phyloP scores from a whole-genome alignment of 331 rosid genomes.

The Ulmus americana region DNA sequence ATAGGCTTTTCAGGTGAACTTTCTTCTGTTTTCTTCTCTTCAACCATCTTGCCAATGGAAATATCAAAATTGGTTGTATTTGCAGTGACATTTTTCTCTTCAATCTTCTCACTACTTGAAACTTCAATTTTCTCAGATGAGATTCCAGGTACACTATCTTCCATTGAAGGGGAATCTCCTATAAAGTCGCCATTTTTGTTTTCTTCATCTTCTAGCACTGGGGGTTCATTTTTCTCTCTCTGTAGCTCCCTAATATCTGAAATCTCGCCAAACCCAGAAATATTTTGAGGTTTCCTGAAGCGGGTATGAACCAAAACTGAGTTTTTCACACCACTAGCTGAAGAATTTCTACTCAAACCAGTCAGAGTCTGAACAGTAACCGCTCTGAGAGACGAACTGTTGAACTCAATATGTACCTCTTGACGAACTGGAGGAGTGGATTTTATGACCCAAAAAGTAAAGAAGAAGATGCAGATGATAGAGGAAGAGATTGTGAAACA shows the following conservation, averaged over 20 bases:
- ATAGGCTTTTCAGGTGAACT: slow-evolving; percentile 9
- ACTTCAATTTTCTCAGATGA: slow-evolving; percentile 22
- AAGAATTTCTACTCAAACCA: slow-evolving; percentile 30
- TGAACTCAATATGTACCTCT: slow-evolving; percentile 38
- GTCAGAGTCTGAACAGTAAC: slow-evolving; percentile 27
- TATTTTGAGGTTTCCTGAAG: slow-evolving; percentile 30
- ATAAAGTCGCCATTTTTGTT: slow-evolving; percentile 17
- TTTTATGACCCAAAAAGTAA: slow-evolving; percentile 54
- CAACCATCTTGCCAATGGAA: not conserved
- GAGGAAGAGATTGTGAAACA: slow-evolving; percentile 63
- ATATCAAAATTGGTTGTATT: slow-evolving; percentile 5
- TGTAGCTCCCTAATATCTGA: slow-evolving; percentile 18
- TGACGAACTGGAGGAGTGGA: slow-evolving; percentile 43
- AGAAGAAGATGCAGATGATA: slow-evolving; percentile 44
- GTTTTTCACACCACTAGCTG: slow-evolving; percentile 23
- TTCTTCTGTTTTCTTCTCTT: slow-evolving; percentile 9
- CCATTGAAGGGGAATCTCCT: slow-evolving; percentile 31
- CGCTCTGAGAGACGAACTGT: slow-evolving; percentile 34
- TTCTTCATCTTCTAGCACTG: slow-evolving; percentile 20
- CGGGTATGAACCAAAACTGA: slow-evolving; percentile 37
- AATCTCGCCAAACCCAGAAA: slow-evolving; percentile 29
- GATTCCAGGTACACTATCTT: slow-evolving; percentile 5
- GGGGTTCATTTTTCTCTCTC: slow-evolving; percentile 28
- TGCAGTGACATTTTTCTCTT: slow-evolving; percentile 13
- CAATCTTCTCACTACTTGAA: slow-evolving; percentile 24